phyloP scores from a whole-genome alignment of 2,329 filamentous ascomycete species.

The Rhinocladiella mackenziei region DNA sequence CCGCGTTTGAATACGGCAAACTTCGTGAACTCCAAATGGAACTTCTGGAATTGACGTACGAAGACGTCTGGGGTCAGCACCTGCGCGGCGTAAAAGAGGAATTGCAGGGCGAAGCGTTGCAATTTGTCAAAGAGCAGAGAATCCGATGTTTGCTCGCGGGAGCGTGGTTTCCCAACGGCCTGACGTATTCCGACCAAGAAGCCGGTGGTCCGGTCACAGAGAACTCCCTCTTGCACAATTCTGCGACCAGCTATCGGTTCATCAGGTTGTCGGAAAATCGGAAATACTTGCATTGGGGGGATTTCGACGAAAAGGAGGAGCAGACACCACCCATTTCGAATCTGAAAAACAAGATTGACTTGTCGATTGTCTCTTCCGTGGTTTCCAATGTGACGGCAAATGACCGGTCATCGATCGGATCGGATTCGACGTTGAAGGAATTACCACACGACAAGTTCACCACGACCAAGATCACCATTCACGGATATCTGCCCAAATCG shows the following conservation, averaged over 20 bases:
- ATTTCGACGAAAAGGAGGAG: conserved; percentile 65
- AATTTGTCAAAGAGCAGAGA: conserved; percentile 96
- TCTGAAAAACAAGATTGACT: conserved; percentile 57
- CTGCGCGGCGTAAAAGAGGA: conserved; percentile 86
- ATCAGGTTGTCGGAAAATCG: conserved; percentile 87
- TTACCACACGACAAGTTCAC: conserved; percentile 39
- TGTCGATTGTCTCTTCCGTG: conserved; percentile 83
- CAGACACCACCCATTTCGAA: conserved; percentile 52
- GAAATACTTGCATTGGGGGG: conserved; percentile 81
- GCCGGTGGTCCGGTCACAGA: conserved; percentile 37
- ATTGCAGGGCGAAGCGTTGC: conserved; percentile 81
- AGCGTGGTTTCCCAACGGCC: conserved; percentile 71
- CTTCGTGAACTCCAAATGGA: conserved; percentile 91
- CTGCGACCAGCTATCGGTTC: conserved; percentile 68
- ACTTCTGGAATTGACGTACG: conserved; percentile 81
- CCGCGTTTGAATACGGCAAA: conserved; percentile 72
- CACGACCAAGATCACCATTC: conserved; percentile 86
- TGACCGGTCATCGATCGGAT: conserved; percentile 32
- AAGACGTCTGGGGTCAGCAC: conserved; percentile 90
- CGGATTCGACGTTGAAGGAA: conserved; percentile 21
- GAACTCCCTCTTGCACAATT: conserved; percentile 35
- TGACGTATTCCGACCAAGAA: conserved; percentile 45
- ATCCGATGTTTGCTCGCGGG: conserved; percentile 84
- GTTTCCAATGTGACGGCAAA: conserved; percentile 79
- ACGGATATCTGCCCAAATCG: conserved; percentile 57